A percentile compares a stretch with the other conserved stretches of the same genome.
phyloP scores from a whole-genome alignment of 176 grass and related monocot genomes.

The Oryza brachyantha region DNA sequence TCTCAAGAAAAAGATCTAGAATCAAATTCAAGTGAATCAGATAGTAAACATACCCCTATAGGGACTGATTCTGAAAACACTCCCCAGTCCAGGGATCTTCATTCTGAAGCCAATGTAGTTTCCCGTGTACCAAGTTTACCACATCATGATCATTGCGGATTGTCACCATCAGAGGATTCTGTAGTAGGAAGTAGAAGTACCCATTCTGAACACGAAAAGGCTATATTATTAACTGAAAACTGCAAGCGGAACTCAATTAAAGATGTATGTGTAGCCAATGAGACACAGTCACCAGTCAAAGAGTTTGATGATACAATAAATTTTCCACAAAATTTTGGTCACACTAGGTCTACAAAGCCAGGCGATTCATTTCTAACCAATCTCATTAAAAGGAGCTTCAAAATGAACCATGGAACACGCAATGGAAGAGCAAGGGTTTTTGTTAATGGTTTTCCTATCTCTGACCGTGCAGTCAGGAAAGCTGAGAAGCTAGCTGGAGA shows the following conservation, averaged over 20 bases:
- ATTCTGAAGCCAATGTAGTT: conserved; percentile 47
- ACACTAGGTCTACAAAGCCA: conserved; percentile 37
- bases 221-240: conserved; percentile 51
- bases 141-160: conserved; percentile 44
- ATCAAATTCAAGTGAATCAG: conserved; percentile 45
- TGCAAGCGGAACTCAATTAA: conserved; percentile 75
- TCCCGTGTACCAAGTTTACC: conserved; percentile 59
- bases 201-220: conserved; percentile 77
- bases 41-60: conserved; percentile 31
- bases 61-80: conserved; percentile 41
- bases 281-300: conserved; percentile 54
- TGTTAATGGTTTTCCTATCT: conserved; percentile 76
- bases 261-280: conserved; percentile 64
- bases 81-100: conserved; percentile 34
- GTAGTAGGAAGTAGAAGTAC: conserved; percentile 67
- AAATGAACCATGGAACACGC: conserved; percentile 43
- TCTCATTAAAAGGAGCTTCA: conserved; percentile 90
- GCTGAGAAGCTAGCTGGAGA: conserved; percentile 80
- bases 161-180: conserved; percentile 47
- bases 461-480: conserved; percentile 64
- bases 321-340: conserved; percentile 37
- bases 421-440: conserved; percentile 60
- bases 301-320: conserved; percentile 45
- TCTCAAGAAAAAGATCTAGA: conserved; percentile 54
- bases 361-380: conserved; percentile 73